Conservation (phyloP, 495 filamentous ascomycete species). For the Elaphomyces granulatus region DNA sequence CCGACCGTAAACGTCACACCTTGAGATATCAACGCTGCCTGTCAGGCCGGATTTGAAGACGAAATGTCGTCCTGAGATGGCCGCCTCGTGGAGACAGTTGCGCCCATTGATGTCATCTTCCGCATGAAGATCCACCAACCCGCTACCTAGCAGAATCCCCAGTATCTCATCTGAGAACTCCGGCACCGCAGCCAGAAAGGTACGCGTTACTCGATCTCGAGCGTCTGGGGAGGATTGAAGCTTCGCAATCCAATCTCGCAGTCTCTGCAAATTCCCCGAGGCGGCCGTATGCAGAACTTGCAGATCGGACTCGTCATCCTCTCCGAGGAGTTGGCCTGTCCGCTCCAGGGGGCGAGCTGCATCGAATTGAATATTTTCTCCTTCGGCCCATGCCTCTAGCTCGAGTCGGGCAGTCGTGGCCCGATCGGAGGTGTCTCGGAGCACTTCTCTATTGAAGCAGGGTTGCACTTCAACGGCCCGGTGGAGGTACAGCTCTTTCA, state of each 20-base stretch:
- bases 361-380: slow-evolving; percentile 75
- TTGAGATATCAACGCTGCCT: slow-evolving; percentile 55
- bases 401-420: slow-evolving; percentile 87
- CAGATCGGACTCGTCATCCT: slow-evolving; percentile 76
- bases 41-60: slow-evolving; percentile 61
- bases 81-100: slow-evolving; percentile 88
- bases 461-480: slow-evolving; percentile 94
- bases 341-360: slow-evolving; percentile 44
- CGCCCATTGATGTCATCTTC: slow-evolving; percentile 96
- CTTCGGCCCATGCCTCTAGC: slow-evolving; percentile 91
- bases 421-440: slow-evolving; percentile 90
- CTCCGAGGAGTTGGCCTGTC: slow-evolving; percentile 48
- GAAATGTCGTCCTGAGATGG: slow-evolving; percentile 69
- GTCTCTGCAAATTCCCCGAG: slow-evolving; percentile 46
- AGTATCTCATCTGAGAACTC: slow-evolving; percentile 72
- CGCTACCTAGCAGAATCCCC: slow-evolving; percentile 58
- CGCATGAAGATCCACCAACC: slow-evolving; percentile 68
- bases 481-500: slow-evolving; percentile 92
- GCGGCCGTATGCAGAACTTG: slow-evolving; percentile 79
- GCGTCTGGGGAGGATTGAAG: slow-evolving; percentile 41
- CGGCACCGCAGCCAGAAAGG: slow-evolving; percentile 75
- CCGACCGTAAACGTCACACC: slow-evolving; percentile 82
- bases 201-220: slow-evolving; percentile 63
- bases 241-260: slow-evolving; percentile 50
- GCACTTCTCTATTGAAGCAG: slow-evolving; percentile 92